Conservation (phyloP, 2,329 filamentous ascomycete genomes). For the Chalaropsis ovoidea region DNA sequence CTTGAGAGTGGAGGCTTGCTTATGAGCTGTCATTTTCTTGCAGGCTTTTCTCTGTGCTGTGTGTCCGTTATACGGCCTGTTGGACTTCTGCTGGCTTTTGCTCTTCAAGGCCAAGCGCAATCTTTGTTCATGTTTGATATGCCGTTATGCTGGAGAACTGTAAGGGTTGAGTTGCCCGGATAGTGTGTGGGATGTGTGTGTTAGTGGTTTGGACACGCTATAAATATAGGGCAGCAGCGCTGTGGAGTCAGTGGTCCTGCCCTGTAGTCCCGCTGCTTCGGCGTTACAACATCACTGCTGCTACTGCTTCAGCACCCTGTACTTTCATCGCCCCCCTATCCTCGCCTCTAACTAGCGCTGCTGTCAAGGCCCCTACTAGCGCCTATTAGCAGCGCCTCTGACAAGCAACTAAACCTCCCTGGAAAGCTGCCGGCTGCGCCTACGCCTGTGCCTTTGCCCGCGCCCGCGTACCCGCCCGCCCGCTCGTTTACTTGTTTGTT, state of each 20-base stretch:
- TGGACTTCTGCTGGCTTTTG: too few relatives aligned
- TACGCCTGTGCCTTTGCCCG: neutral
- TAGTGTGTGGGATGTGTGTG: too few relatives aligned
- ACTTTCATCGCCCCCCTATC: neutral
- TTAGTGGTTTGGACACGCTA: too few relatives aligned
- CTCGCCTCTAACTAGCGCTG: neutral
- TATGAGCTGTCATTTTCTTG: conserved; percentile 7
- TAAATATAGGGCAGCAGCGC: neutral
- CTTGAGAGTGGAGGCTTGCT: neutral
- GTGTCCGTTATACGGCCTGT: too few relatives aligned
- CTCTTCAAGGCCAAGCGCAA: too few relatives aligned
- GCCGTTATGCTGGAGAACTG: too few relatives aligned
- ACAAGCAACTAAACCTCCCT: neutral
- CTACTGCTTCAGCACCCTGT: neutral
- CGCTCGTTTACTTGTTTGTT: conserved; percentile 1
- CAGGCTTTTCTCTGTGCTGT: too few relatives aligned
- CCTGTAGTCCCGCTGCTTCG: neutral
- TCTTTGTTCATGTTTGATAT: too few relatives aligned
- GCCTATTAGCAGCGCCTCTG: conserved; percentile 5
- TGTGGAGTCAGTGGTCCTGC: neutral
- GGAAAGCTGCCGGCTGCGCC: neutral
- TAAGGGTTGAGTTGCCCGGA: too few relatives aligned
- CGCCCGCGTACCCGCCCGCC: neutral
- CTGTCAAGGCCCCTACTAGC: conserved; percentile 9
- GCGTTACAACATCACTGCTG: too few relatives aligned